These are phyloP conservation scores for Jatropha podagrica DNA, from an alignment of 441 rosid species.

Conservation along the genomic window DNA sequence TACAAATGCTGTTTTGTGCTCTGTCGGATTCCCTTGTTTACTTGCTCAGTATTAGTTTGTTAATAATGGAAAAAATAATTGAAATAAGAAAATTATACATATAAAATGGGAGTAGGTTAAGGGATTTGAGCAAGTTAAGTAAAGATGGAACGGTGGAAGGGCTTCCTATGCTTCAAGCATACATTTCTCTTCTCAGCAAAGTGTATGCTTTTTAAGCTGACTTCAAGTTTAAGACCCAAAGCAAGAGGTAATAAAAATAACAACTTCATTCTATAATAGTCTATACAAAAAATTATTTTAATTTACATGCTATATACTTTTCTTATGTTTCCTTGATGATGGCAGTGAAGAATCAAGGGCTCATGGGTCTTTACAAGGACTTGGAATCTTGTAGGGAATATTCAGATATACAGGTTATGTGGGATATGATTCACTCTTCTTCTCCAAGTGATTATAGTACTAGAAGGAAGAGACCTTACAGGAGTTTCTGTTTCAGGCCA, in stretches of 20 bases:
- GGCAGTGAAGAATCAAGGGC: slow-evolving; percentile 41
- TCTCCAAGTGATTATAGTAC: slow-evolving; percentile 13
- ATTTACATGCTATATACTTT: not conserved
- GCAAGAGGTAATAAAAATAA: slow-evolving; percentile 35
- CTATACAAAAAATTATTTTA: not conserved
- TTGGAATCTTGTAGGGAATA: slow-evolving; percentile 59
- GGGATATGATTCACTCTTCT: slow-evolving; percentile 60
- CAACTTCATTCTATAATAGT: not conserved
- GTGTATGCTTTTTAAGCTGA: slow-evolving; percentile 36
- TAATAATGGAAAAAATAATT: not conserved
- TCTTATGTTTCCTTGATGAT: not conserved
- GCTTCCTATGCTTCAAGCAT: slow-evolving; percentile 35
- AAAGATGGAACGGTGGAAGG: slow-evolving; percentile 44
- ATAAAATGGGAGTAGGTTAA: slow-evolving; percentile 24
- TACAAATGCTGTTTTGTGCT: slow-evolving; percentile 25
- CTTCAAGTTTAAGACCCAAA: slow-evolving; percentile 33
- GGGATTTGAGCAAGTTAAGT: slow-evolving; percentile 4
- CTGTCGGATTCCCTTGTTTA: slow-evolving; percentile 35
- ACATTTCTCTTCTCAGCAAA: slow-evolving; percentile 36
- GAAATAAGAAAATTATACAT: slow-evolving; percentile 9
- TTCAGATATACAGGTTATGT: slow-evolving; percentile 61
- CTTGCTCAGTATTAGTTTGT: slow-evolving; percentile 24
- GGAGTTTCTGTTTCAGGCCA: slow-evolving; percentile 47
- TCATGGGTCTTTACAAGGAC: slow-evolving; percentile 49
- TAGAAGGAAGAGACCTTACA: slow-evolving; percentile 24